Evolutionary conservation across 148 eudicot species (phyloP).

Genomic region (Drosera capensis): DNA sequence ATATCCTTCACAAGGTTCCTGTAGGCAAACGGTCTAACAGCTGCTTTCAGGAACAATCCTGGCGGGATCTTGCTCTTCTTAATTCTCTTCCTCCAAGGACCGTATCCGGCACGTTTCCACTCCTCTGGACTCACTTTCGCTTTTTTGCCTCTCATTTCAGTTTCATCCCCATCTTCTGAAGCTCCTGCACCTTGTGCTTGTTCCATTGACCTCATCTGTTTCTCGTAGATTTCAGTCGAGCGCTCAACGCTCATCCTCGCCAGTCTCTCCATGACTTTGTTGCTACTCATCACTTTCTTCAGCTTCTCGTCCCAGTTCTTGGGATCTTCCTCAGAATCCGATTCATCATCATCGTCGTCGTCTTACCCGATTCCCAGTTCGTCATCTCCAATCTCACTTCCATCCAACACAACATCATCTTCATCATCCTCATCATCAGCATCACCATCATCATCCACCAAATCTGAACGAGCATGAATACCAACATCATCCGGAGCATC

Average conservation of each 20-base stretch:
- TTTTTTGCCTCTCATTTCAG: slow-evolving; percentile 28
- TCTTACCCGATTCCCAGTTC: slow-evolving; percentile 24
- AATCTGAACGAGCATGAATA: slow-evolving; percentile 17
- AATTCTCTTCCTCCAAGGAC: slow-evolving; percentile 52
- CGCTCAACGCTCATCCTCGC: slow-evolving; percentile 32
- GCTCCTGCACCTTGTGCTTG: slow-evolving; percentile 7
- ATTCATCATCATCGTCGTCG: slow-evolving; percentile 43
- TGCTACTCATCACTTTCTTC: slow-evolving; percentile 57
- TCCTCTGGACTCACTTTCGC: slow-evolving; percentile 60
- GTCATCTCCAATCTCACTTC: slow-evolving; percentile 24
- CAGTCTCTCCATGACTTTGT: slow-evolving; percentile 64
- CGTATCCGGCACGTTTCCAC: slow-evolving; percentile 52
- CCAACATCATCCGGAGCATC: slow-evolving; percentile 63
- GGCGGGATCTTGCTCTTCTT: slow-evolving; percentile 85
- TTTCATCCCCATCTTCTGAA: slow-evolving; percentile 32
- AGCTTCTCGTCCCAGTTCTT: slow-evolving; percentile 70
- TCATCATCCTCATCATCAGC: slow-evolving; percentile 14
- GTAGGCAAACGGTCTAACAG: slow-evolving; percentile 79
- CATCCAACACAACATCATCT: slow-evolving; percentile 30
- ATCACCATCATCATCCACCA: slow-evolving; percentile 60
- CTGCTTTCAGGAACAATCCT: slow-evolving; percentile 63
- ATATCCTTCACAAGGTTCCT: slow-evolving; percentile 90
- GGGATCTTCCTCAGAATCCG: slow-evolving; percentile 44
- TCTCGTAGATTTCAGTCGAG: slow-evolving; percentile 25
- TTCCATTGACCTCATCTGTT: slow-evolving; percentile 29